Conservation (phyloP, 2,329 filamentous ascomycete species). For the Diaporthe citriasiana region DNA sequence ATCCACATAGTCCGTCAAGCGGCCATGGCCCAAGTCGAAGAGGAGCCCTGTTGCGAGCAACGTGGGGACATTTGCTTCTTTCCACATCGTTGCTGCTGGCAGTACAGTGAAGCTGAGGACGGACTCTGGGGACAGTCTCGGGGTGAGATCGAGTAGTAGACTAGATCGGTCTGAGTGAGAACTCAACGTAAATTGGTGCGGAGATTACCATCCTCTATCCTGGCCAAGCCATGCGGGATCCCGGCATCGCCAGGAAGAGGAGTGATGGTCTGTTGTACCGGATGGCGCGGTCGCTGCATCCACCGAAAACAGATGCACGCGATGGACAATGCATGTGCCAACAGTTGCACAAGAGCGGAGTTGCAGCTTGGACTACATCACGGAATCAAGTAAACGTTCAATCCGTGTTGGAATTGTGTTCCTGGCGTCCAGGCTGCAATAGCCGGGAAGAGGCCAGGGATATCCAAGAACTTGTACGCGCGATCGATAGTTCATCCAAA, state of each 20-base stretch:
- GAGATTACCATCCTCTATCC: conserved; percentile 3
- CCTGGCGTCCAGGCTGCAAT: neutral
- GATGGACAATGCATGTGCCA: neutral
- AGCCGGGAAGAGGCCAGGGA: neutral
- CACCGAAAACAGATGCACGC: neutral
- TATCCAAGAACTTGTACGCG: neutral
- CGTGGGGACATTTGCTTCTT: neutral
- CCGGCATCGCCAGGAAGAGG: conserved; percentile 17
- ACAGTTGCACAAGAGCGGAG: neutral
- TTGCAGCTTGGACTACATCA: neutral
- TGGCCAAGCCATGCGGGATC: conserved; percentile 18
- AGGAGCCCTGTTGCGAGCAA: neutral
- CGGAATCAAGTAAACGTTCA: neutral
- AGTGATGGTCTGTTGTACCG: conserved; percentile 27
- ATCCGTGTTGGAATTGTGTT: neutral
- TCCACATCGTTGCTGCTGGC: neutral
- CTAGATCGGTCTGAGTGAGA: neutral
- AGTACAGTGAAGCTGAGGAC: neutral
- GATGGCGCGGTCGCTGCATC: conserved; percentile 1
- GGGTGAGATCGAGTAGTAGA: neutral
- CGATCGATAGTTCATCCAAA: conserved; percentile 1
- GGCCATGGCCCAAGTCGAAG: neutral
- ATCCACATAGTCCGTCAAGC: conserved; percentile 33
- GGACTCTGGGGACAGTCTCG: neutral
- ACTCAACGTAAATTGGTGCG: conserved; percentile 14